Evolutionary conservation across 805 yeast genomes (phyloP), one percentile per base, ranked within the genome.

Genomic region (Lipomyces starkeyi): DNA sequence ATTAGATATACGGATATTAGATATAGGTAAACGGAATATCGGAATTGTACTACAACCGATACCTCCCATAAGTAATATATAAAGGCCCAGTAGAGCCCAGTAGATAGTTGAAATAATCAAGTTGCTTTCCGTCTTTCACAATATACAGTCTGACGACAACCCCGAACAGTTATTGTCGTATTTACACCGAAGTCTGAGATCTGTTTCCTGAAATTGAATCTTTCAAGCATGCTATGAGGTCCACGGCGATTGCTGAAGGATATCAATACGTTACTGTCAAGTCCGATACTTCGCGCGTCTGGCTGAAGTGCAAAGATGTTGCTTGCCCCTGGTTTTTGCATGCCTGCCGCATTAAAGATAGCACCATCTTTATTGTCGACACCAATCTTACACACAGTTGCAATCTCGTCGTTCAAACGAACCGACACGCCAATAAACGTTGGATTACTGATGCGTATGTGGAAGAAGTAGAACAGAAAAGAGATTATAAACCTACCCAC

Each of bases 261-360:
- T 52, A 52, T 22, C 29, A 52, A 25, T 17, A 22, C 55, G 29
- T 52, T 25, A 20, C 29, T 11, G 55, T 52, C 25, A 52, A 52
- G 29, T 52, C 55, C 29, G 55, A 52, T 25, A n/a, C 55, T 52
- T 22, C 55, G 55, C 55, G 55, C 14, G 25, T 52, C 29, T 25
- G 55, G 25, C 55, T 52, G 29, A 52, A 52, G 55, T 52, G 55
- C 55, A n/a, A 52, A 25, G 55, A 17, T 52, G 55, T 20, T 25
- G 55, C 25, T 20, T 52, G 55, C 13, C 29, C 29, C 13, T 52
- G 55, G 55, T 22, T 22, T 49, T 11, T 52, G 55, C 55, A 52
- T 25, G 55, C 55, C 55, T 22, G 55, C 13, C 55, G 25, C 55
- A 25, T 52, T 22, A 52, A 52, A 6, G 55, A 52, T 52, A 52